Evolutionary conservation across 1,139 yeast species (phyloP).

Genomic region (Pichia sp.): DNA sequence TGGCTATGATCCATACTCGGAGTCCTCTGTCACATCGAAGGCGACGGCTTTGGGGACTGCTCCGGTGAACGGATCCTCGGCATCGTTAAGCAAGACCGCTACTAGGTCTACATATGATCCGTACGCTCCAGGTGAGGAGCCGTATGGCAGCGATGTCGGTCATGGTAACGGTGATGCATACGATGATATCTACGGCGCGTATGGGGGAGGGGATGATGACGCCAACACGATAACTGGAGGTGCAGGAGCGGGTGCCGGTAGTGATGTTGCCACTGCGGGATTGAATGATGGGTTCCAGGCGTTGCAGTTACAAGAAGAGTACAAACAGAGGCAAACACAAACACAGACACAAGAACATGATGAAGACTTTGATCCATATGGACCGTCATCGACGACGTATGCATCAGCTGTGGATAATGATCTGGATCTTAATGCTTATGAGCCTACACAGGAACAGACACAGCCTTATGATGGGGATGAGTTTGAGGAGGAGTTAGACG

Average conservation of each 20-base stretch:
- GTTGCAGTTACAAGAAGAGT: constrained; percentile 11
- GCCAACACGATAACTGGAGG: too few relatives aligned
- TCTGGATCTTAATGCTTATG: constrained; percentile 24
- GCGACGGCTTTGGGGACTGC: background rate
- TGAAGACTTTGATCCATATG: constrained; percentile 15
- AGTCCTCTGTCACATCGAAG: constrained; percentile 5
- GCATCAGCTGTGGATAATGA: too few relatives aligned
- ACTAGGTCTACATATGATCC: constrained; percentile 16
- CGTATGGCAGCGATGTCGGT: constrained; percentile 3
- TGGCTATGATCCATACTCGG: constrained; percentile 12
- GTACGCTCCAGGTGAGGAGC: constrained; percentile 15
- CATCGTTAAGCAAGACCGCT: constrained; percentile 12
- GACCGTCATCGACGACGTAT: constrained; percentile 14
- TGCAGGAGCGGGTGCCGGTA: constrained; percentile 2
- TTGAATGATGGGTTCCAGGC: constrained; percentile 9
- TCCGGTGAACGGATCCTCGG: constrained; percentile 14
- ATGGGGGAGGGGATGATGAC: constrained; percentile 5
- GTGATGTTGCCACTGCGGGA: constrained; percentile 1
- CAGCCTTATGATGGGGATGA: constrained; percentile 20
- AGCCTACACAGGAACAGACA: constrained; percentile 20
- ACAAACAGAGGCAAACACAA: constrained; percentile 3
- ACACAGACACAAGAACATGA: constrained; percentile 9
- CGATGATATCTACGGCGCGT: background rate
- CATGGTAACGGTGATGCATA: background rate
- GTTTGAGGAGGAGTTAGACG: constrained; percentile 56